These are phyloP conservation scores for Lepidium aucheri DNA, from an alignment of 345 rosid species.

Conservation along the genomic window DNA sequence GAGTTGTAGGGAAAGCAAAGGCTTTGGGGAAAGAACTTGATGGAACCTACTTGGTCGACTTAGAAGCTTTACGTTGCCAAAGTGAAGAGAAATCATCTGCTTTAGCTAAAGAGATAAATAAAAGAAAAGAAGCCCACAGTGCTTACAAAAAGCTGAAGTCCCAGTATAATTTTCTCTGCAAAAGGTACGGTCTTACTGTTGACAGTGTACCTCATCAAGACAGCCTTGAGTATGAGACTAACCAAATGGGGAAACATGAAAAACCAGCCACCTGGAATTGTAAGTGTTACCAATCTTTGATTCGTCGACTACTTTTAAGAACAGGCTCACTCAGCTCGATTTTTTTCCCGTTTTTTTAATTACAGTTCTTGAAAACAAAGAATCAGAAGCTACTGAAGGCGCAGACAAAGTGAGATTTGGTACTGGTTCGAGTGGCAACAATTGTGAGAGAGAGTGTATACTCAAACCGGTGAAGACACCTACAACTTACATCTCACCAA, in stretches of 20 bases:
- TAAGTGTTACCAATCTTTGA: conserved; percentile 24
- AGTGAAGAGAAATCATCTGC: conserved; percentile 35
- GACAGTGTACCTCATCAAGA: conserved; percentile 31
- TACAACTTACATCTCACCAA: conserved; percentile 25
- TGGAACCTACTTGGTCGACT: conserved; percentile 23
- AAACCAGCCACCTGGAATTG: conserved; percentile 33
- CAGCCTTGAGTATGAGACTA: conserved; percentile 34
- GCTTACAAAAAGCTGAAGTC: conserved; percentile 59
- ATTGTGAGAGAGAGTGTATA: conserved; percentile 28
- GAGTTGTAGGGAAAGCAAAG: conserved; percentile 29
- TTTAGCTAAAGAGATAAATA: conserved; percentile 42
- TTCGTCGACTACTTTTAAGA: neutral
- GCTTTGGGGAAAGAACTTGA: conserved; percentile 36
- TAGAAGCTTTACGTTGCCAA: conserved; percentile 34
- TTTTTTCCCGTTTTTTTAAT: neutral
- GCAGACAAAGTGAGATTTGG: conserved; percentile 33
- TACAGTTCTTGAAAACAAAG: conserved; percentile 30
- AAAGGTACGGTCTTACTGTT: conserved; percentile 39
- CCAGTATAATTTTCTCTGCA: conserved; percentile 50
- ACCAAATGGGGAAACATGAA: conserved; percentile 24
- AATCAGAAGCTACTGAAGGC: conserved; percentile 12
- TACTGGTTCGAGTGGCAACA: conserved; percentile 14
- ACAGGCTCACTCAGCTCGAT: neutral
- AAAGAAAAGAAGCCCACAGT: conserved; percentile 24
- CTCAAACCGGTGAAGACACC: conserved; percentile 33